These are phyloP conservation scores for Tolypocladium ophioglossoides DNA, from an alignment of 2,329 filamentous ascomycete species.

Conservation along the genomic window DNA sequence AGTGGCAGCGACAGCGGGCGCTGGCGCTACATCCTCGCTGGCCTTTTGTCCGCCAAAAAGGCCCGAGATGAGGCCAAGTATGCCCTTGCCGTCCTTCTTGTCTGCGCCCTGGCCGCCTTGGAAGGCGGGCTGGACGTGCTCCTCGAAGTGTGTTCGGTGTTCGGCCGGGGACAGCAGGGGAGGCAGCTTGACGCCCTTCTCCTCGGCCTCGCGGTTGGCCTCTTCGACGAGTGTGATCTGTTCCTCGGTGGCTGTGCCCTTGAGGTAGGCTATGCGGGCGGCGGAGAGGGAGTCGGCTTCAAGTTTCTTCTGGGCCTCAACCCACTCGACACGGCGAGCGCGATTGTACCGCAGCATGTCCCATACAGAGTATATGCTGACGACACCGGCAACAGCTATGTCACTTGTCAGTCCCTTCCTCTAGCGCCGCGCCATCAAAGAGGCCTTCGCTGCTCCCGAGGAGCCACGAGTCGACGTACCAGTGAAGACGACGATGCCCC, in stretches of 20 bases:
- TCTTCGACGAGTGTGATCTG: slow-evolving; percentile 48
- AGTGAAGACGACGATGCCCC: slow-evolving; percentile 44
- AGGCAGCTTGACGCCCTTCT: slow-evolving; percentile 35
- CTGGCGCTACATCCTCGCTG: slow-evolving; percentile 2
- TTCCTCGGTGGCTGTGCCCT: slow-evolving; percentile 43
- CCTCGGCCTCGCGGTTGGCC: slow-evolving; percentile 37
- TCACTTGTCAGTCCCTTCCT: not conserved
- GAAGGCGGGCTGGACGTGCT: slow-evolving; percentile 21
- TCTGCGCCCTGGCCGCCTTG: slow-evolving; percentile 10
- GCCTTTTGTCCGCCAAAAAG: slow-evolving; percentile 13
- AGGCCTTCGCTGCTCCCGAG: not conserved
- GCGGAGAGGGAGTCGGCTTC: slow-evolving; percentile 43
- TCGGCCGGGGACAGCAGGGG: slow-evolving; percentile 37
- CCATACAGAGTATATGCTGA: slow-evolving; percentile 48
- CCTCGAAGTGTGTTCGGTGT: slow-evolving; percentile 24
- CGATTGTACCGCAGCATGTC: slow-evolving; percentile 54
- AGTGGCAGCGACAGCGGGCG: slow-evolving; percentile 1
- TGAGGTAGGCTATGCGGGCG: slow-evolving; percentile 50
- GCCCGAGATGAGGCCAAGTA: slow-evolving; percentile 23
- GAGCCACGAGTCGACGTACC: slow-evolving; percentile 28
- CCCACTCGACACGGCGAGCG: slow-evolving; percentile 47
- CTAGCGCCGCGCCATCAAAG: not conserved
- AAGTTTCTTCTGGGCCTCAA: slow-evolving; percentile 42
- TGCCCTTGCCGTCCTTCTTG: slow-evolving; percentile 20
- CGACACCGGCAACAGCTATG: slow-evolving; percentile 41